These are phyloP conservation scores for Heritiera fomes DNA, from an alignment of 345 rosid species.

Conservation along the genomic window DNA sequence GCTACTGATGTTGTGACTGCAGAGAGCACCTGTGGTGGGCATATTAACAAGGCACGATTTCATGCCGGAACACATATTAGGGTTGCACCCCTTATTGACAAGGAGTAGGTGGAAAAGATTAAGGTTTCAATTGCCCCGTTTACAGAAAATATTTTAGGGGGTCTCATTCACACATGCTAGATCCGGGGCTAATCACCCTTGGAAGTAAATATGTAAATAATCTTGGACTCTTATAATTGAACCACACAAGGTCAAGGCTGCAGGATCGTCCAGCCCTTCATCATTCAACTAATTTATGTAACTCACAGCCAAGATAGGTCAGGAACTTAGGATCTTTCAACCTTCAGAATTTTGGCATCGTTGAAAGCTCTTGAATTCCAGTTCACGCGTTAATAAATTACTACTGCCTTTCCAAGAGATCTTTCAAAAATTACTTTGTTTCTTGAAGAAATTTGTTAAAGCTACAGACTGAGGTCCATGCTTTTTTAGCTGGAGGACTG, in stretches of 20 bases:
- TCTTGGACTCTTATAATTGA: neutral
- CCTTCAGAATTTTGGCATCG: neutral
- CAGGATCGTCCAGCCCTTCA: neutral
- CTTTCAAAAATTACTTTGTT: too few relatives aligned
- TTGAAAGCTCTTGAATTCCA: neutral
- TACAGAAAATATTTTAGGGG: constrained; percentile 22
- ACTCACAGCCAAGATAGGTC: too few relatives aligned
- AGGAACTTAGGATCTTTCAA: neutral
- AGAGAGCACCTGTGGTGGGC: constrained; percentile 82
- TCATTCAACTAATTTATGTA: neutral
- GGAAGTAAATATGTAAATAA: constrained; percentile 18
- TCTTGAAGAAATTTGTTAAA: too few relatives aligned
- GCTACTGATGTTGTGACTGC: constrained; percentile 28
- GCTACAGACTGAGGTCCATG: neutral
- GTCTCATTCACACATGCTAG: neutral
- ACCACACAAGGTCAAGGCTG: neutral
- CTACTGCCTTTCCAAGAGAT: too few relatives aligned
- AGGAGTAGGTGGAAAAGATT: constrained; percentile 76
- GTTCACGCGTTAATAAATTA: constrained; percentile 1
- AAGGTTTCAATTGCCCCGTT: constrained; percentile 50
- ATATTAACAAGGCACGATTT: constrained; percentile 90
- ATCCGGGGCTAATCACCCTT: neutral
- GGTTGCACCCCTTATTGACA: constrained; percentile 57
- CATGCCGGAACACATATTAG: constrained; percentile 83
- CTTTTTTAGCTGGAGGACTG: too few relatives aligned